A percentile compares a stretch with the other conserved stretches of the same genome.
Conservation (phyloP, 1,139 yeast species). For the Groenewaldozyma sp. region DNA sequence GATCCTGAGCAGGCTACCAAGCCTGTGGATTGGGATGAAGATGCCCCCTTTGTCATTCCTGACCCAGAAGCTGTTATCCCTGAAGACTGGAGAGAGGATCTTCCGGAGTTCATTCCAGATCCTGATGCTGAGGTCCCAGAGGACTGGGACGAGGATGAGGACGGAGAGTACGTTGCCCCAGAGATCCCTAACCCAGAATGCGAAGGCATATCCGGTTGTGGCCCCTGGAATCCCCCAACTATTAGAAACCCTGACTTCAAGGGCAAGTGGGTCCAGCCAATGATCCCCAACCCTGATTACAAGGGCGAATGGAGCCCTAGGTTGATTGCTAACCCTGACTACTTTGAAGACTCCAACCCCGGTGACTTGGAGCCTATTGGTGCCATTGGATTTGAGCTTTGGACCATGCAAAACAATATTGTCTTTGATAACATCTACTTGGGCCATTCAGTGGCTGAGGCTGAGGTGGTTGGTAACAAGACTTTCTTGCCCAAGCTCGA, state of each 20-base stretch:
- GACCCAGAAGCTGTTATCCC: conserved; percentile 66
- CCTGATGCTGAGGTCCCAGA: conserved; percentile 58
- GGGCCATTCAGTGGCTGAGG: conserved; percentile 75
- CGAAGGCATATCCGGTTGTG: conserved; percentile 56
- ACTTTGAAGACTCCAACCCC: conserved; percentile 50
- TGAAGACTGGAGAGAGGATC: conserved; percentile 67
- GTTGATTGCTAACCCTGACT: conserved; percentile 58
- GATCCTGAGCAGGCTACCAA: conserved; percentile 56
- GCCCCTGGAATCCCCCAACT: conserved; percentile 57
- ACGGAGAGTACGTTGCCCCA: conserved; percentile 76
- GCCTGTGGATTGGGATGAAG: conserved; percentile 79
- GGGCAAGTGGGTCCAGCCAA: conserved; percentile 72
- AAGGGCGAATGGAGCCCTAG: conserved; percentile 75
- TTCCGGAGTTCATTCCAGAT: conserved; percentile 49
- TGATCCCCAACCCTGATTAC: conserved; percentile 62
- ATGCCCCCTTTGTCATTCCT: conserved; percentile 47
- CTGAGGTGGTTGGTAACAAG: conserved; percentile 69
- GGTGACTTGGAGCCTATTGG: conserved; percentile 60
- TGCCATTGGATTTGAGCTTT: conserved; percentile 79
- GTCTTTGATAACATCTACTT: conserved; percentile 76
- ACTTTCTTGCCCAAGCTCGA: conserved; percentile 58
- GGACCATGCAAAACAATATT: conserved; percentile 75
- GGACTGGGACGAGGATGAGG: conserved; percentile 82
- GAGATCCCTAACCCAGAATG: conserved; percentile 66
- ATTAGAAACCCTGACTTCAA: conserved; percentile 59